These are phyloP conservation scores for Aspergillus fumigatus DNA, from an alignment of 2,329 filamentous ascomycete species.

Conservation along the genomic window DNA sequence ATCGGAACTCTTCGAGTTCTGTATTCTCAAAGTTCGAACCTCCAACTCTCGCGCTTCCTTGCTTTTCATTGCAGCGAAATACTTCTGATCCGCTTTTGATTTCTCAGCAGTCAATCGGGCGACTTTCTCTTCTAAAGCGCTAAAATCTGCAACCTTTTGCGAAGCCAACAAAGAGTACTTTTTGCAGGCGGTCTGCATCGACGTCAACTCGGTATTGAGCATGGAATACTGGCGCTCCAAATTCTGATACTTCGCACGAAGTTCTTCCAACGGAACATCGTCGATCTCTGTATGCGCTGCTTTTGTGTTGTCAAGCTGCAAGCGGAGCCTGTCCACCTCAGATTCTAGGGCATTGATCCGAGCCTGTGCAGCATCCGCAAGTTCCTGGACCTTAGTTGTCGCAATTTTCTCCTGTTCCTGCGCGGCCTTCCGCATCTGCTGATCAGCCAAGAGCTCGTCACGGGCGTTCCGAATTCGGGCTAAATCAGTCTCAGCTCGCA, in stretches of 20 bases:
- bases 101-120: conserved; percentile 77
- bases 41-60: conserved; percentile 82
- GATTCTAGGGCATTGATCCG: conserved; percentile 78
- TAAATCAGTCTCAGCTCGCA: conserved; percentile 76
- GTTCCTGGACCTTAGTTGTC: conserved; percentile 69
- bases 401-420: conserved; percentile 72
- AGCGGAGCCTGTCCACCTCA: conserved; percentile 67
- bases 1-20: conserved; percentile 86
- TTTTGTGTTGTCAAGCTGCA: conserved; percentile 50
- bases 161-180: conserved; percentile 79
- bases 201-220: conserved; percentile 80
- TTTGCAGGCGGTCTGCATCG: conserved; percentile 86
- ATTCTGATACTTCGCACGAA: conserved; percentile 68
- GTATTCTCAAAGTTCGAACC: conserved; percentile 70
- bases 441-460: conserved; percentile 80
- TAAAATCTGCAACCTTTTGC: conserved; percentile 78
- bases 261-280: conserved; percentile 61
- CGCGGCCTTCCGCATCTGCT: conserved; percentile 70
- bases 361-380: conserved; percentile 72
- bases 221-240: conserved; percentile 76
- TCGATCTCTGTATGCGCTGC: conserved; percentile 47
- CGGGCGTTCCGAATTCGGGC: conserved; percentile 77
- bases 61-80: conserved; percentile 91
- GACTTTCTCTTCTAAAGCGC: conserved; percentile 71
- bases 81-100: conserved; percentile 95